A percentile compares a stretch with the other conserved stretches of the same genome.
phyloP scores from a whole-genome alignment of 2,329 filamentous ascomycete species.

The Alternaria triticimaculans region DNA sequence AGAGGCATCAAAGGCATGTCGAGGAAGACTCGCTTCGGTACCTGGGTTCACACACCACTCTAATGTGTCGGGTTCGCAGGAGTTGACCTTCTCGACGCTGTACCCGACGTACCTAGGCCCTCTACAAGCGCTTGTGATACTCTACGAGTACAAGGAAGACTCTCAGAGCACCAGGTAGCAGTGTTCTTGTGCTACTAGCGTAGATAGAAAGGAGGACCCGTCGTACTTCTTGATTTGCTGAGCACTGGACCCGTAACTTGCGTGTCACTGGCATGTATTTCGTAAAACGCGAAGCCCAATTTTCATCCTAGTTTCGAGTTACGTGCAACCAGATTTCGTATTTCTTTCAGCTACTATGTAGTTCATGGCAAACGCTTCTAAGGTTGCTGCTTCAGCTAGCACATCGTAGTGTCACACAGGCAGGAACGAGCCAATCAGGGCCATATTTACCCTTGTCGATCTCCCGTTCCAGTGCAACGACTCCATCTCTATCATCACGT shows the following conservation, averaged over 20 bases:
- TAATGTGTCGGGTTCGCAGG: background rate
- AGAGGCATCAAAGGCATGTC: background rate
- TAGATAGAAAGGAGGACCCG: background rate
- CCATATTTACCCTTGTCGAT: conserved; percentile 1
- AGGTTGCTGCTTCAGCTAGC: background rate
- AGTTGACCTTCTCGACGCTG: background rate
- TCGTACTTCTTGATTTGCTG: background rate
- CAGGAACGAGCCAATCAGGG: conserved; percentile 2
- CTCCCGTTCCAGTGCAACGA: conserved; percentile 2
- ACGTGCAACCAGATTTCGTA: background rate
- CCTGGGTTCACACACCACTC: too few species aligned
- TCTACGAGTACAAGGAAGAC: background rate
- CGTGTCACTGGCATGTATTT: background rate
- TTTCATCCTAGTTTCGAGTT: background rate
- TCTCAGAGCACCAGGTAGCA: background rate
- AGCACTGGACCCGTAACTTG: background rate
- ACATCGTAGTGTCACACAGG: background rate
- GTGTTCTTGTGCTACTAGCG: background rate
- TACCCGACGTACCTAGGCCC: background rate
- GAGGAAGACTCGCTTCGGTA: background rate
- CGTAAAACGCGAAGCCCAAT: background rate
- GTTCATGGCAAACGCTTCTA: background rate
- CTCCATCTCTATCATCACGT: background rate
- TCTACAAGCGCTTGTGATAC: background rate
- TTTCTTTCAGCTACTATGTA: background rate